phyloP scores from a whole-genome alignment of 2,329 filamentous ascomycete species.

The Exophiala spinifera region DNA sequence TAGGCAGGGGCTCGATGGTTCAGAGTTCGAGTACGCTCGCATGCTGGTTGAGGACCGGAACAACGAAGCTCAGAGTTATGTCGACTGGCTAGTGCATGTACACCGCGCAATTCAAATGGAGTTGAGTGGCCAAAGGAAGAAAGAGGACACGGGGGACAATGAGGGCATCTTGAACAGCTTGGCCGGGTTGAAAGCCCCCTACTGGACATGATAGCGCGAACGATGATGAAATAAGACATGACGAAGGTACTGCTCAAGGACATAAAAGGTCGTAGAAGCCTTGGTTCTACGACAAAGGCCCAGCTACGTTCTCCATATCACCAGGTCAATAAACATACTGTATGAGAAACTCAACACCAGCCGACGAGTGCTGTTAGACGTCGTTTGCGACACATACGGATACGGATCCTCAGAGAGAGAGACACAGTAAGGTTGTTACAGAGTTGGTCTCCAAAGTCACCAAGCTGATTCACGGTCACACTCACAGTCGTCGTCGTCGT shows the following conservation, averaged over 20 bases:
- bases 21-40: slow-evolving; percentile 93
- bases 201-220: slow-evolving; percentile 37
- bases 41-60: slow-evolving; percentile 91
- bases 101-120: slow-evolving; percentile 92
- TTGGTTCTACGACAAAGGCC: too few species aligned
- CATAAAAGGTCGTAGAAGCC: too few species aligned
- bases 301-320: too few species aligned
- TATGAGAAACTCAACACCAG: not conserved
- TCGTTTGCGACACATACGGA: too few species aligned
- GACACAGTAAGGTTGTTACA: too few species aligned
- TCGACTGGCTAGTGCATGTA: slow-evolving; percentile 95
- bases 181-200: slow-evolving; percentile 45
- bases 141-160: slow-evolving; percentile 35
- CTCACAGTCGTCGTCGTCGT: too few species aligned
- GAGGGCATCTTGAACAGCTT: slow-evolving; percentile 46
- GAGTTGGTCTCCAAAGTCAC: too few species aligned
- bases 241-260: too few species aligned
- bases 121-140: slow-evolving; percentile 52
- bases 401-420: too few species aligned
- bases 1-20: slow-evolving; percentile 86
- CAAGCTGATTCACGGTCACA: too few species aligned
- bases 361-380: too few species aligned
- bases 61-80: slow-evolving; percentile 96
- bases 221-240: not conserved
- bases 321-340: too few species aligned